Conservation (phyloP, 164 flowering plant species). For the Saururus chinensis region DNA sequence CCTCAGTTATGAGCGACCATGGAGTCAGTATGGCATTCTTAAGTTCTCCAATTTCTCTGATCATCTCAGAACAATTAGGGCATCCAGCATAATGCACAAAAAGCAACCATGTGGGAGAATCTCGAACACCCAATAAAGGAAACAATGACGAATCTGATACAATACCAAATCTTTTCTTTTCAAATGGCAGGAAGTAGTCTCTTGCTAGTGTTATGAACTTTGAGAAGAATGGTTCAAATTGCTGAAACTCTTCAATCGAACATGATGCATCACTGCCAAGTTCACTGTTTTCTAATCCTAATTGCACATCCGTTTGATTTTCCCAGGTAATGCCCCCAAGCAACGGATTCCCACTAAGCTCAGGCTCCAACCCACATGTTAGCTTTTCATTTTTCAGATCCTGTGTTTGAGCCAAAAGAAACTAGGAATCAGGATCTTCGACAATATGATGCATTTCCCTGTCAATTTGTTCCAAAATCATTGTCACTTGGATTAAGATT, state of each 20-base stretch:
- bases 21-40: constrained; percentile 26
- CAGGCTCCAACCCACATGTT: constrained; percentile 36
- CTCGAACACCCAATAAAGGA: constrained; percentile 39
- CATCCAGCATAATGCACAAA: constrained; percentile 51
- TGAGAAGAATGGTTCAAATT: constrained; percentile 46
- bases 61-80: constrained; percentile 49
- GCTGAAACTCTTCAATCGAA: constrained; percentile 37
- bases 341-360: constrained; percentile 34
- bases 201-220: constrained; percentile 39
- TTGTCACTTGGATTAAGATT: constrained; percentile 14
- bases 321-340: constrained; percentile 28
- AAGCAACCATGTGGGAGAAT: constrained; percentile 47
- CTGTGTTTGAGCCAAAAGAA: constrained; percentile 28
- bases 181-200: constrained; percentile 68
- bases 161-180: constrained; percentile 64
- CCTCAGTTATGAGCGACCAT: constrained; percentile 46
- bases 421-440: constrained; percentile 8
- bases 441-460: constrained; percentile 8
- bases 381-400: constrained; percentile 30
- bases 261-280: constrained; percentile 29
- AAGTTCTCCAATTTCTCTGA: constrained; percentile 47
- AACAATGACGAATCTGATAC: constrained; percentile 56
- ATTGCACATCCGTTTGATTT: constrained; percentile 21
- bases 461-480: constrained; percentile 11
- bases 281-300: constrained; percentile 12